A percentile compares a stretch with the other conserved stretches of the same genome.
These are phyloP conservation scores for Aureobasidium leucospermi DNA, from an alignment of 2,329 filamentous ascomycete species.

Conservation along the genomic window DNA sequence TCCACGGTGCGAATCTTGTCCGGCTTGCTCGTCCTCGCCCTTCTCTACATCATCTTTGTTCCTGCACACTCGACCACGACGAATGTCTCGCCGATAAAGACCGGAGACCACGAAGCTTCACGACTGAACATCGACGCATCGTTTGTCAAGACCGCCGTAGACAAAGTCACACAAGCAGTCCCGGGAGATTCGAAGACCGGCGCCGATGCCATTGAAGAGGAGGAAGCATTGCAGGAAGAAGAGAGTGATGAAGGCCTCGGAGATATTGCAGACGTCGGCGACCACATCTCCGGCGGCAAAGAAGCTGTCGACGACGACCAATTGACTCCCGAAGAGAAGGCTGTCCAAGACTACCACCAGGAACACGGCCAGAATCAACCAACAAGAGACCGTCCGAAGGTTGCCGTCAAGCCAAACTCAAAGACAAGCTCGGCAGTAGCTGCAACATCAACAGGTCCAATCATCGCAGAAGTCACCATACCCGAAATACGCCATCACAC, in stretches of 20 bases:
- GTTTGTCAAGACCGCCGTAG: not conserved
- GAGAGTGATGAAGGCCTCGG: not conserved
- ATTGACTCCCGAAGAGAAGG: conserved; percentile 3
- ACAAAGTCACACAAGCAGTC: not conserved
- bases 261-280: not conserved
- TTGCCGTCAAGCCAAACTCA: not conserved
- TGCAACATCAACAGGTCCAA: not conserved
- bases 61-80: not conserved
- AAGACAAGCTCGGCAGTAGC: not conserved
- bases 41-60: not conserved
- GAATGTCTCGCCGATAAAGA: not conserved
- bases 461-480: not conserved
- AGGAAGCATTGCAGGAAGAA: not conserved
- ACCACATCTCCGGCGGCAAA: not conserved
- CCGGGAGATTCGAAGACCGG: not conserved
- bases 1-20: not conserved
- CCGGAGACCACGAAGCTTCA: not conserved
- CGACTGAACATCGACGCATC: not conserved
- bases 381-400: not conserved
- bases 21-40: not conserved
- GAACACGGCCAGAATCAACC: not conserved
- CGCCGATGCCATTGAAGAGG: not conserved
- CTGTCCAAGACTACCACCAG: conserved; percentile 3
- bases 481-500: not conserved
- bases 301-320: not conserved